Percentiles rank a stretch among this genome's conserved stretches.
Conservation (phyloP, 371 early-diverging fungal species). For the Saksenaea oblongispora region DNA sequence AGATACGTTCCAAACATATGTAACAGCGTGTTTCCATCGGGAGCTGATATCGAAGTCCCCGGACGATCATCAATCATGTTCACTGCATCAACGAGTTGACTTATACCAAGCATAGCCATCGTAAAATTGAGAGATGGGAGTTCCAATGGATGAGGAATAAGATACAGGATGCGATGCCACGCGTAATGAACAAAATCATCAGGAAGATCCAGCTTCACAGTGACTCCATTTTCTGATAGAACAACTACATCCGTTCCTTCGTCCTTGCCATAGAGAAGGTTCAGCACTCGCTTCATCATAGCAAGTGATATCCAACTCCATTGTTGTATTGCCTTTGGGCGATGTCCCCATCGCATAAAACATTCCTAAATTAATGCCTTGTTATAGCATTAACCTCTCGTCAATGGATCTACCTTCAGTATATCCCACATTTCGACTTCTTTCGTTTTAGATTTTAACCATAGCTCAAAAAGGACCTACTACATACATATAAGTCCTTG, state of each 20-base stretch:
- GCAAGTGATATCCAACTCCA: conserved; percentile 69
- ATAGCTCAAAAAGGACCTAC: conserved; percentile 70
- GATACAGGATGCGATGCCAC: conserved; percentile 73
- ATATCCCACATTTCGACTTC: conserved; percentile 78
- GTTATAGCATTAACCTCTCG: neutral
- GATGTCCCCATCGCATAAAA: conserved; percentile 74
- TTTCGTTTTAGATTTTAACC: conserved; percentile 68
- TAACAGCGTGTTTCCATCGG: conserved; percentile 79
- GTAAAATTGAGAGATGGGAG: conserved; percentile 67
- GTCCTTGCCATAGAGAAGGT: conserved; percentile 61
- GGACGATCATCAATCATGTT: conserved; percentile 39
- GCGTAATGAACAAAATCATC: conserved; percentile 68
- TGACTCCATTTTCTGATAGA: conserved; percentile 55
- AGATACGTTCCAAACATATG: conserved; percentile 80
- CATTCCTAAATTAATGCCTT: conserved; percentile 25
- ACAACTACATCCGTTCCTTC: conserved; percentile 59
- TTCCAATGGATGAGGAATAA: conserved; percentile 61
- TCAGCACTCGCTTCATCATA: conserved; percentile 63
- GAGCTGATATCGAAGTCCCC: conserved; percentile 25
- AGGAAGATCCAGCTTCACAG: conserved; percentile 65
- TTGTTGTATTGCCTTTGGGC: conserved; percentile 65
- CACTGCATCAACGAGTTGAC: conserved; percentile 62
- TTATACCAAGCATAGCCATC: conserved; percentile 67
- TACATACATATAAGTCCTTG: neutral
- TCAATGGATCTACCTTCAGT: conserved; percentile 38